Evolutionary conservation across 345 rosid genomes (phyloP).

Genomic region (Murraya koenigii): DNA sequence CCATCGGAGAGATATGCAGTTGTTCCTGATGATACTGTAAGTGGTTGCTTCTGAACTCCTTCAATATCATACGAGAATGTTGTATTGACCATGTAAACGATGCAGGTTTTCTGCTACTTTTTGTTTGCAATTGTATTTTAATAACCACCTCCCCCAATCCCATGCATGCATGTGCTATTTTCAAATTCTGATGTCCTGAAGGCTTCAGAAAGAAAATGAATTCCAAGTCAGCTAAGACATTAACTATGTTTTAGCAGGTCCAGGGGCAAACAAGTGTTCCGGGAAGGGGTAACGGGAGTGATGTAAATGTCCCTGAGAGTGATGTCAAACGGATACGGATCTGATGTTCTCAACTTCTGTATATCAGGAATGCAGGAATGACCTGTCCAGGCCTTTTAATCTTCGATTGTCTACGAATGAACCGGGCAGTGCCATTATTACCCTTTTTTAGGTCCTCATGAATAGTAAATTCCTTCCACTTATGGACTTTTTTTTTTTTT

Average conservation of each 20-base stretch:
- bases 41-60: constrained; percentile 15
- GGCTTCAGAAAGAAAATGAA: neutral
- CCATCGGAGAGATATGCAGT: constrained; percentile 90
- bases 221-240: neutral
- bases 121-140: neutral
- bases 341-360: constrained; percentile 23
- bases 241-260: constrained; percentile 12
- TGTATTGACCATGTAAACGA: neutral
- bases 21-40: constrained; percentile 86
- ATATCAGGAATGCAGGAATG: neutral
- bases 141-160: neutral
- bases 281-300: constrained; percentile 46
- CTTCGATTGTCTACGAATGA: neutral
- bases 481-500: neutral
- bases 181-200: neutral
- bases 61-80: neutral
- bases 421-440: neutral
- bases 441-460: neutral
- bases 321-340: constrained; percentile 64
- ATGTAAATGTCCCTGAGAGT: constrained; percentile 68
- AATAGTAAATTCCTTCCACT: neutral
- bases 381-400: neutral
- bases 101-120: neutral
- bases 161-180: neutral
- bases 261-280: constrained; percentile 44